phyloP scores from a whole-genome alignment of 2,329 filamentous ascomycete species.

The Periconia digitata region DNA sequence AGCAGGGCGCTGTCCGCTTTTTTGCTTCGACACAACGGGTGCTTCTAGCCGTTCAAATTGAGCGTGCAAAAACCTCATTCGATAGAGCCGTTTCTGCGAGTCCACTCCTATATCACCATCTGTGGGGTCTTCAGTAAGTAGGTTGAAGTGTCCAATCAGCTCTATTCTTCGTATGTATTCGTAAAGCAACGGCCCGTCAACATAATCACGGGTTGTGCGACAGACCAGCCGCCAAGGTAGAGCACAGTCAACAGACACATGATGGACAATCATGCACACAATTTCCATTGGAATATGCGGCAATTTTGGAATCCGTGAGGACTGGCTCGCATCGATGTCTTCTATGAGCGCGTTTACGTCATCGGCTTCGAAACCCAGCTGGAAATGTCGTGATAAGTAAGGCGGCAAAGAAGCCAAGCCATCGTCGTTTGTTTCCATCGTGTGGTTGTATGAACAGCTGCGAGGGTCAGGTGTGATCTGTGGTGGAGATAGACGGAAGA shows the following conservation, averaged over 20 bases:
- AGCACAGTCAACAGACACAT: conserved; percentile 27
- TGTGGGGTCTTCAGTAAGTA: not conserved
- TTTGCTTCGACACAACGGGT: not conserved
- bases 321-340: conserved; percentile 34
- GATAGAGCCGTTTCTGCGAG: conserved; percentile 20
- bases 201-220: conserved; percentile 31
- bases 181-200: conserved; percentile 32
- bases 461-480: no score
- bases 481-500: no score
- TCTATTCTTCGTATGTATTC: conserved; percentile 21
- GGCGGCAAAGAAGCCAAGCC: conserved; percentile 10
- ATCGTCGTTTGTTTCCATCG: no score
- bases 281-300: conserved; percentile 35
- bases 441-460: no score
- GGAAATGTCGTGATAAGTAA: conserved; percentile 23
- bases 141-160: conserved; percentile 25
- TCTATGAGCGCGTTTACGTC: conserved; percentile 30
- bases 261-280: conserved; percentile 27
- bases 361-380: conserved; percentile 27
- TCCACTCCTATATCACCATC: conserved; percentile 9
- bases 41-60: conserved; percentile 10
- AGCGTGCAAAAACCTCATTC: conserved; percentile 18
- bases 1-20: not conserved
- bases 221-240: conserved; percentile 34
- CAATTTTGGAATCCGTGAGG: not conserved